A percentile compares a stretch with the other conserved stretches of the same genome.
Conservation (phyloP, 208 protist species). For the Jaenimonas drosophilae region DNA sequence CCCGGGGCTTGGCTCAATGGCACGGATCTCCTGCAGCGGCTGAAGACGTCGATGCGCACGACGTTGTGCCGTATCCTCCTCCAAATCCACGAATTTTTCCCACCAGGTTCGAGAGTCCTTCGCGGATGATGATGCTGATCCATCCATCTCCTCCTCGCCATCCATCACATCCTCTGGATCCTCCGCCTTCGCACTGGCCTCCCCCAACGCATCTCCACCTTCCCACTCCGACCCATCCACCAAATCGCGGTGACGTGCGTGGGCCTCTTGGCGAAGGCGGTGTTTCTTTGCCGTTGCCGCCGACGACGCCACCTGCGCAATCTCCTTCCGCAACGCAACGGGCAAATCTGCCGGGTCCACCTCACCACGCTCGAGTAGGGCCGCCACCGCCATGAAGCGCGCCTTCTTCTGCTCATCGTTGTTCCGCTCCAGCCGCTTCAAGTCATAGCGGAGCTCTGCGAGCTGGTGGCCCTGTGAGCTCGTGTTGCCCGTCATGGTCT, state of each 20-base stretch:
- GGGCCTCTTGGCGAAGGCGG: conserved; percentile 33
- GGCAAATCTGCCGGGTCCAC: conserved; percentile 60
- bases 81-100: conserved; percentile 73
- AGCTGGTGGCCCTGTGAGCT: conserved; percentile 39
- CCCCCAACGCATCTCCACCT: conserved; percentile 51
- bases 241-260: conserved; percentile 60
- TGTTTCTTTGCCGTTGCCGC: conserved; percentile 44
- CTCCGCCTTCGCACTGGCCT: conserved; percentile 22
- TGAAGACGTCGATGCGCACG: conserved; percentile 47
- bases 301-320: conserved; percentile 48
- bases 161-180: conserved; percentile 26
- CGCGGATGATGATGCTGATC: neutral
- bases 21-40: conserved; percentile 74
- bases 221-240: conserved; percentile 82
- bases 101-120: conserved; percentile 58
- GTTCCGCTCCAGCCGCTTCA: conserved; percentile 62
- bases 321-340: conserved; percentile 53
- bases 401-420: conserved; percentile 78
- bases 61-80: conserved; percentile 32
- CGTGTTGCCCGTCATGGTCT: conserved; percentile 72
- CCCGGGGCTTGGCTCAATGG: conserved; percentile 77
- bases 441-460: conserved; percentile 58
- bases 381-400: conserved; percentile 83
- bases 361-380: conserved; percentile 67
- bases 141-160: conserved; percentile 33